phyloP scores from a whole-genome alignment of 2,329 filamentous ascomycete species.

The Botrytis aclada region DNA sequence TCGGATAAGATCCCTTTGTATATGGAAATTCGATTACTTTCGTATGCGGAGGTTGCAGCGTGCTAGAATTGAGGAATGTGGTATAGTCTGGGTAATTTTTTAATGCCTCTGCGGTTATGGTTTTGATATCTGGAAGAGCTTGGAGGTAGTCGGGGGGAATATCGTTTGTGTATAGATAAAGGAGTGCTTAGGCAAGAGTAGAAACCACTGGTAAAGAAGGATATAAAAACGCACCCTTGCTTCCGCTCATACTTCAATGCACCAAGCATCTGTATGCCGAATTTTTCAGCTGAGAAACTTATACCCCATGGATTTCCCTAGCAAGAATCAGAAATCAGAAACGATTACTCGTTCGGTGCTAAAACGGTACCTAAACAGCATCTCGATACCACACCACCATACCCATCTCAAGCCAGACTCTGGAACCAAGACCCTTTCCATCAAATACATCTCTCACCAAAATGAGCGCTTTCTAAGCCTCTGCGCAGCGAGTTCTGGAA shows the following conservation, averaged over 20 bases:
- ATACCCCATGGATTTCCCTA: neutral
- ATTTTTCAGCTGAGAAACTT: neutral
- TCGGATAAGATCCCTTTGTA: neutral
- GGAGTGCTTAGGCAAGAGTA: neutral
- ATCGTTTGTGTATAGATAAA: neutral
- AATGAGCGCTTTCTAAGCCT: constrained; percentile 22
- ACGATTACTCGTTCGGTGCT: no score
- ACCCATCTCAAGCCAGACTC: neutral
- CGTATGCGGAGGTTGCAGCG: neutral
- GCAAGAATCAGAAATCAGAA: neutral
- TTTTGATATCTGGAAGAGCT: neutral
- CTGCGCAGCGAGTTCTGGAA: constrained; percentile 21
- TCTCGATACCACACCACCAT: neutral
- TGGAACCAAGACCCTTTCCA: neutral
- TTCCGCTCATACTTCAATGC: neutral
- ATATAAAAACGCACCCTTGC: neutral
- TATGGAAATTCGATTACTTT: neutral
- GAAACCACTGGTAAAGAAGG: no score
- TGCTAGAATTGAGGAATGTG: neutral
- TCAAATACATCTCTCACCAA: constrained; percentile 12
- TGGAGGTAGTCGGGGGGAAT: neutral
- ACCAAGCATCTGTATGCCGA: neutral
- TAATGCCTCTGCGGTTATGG: neutral
- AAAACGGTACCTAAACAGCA: neutral
- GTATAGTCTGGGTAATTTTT: neutral